A percentile compares a stretch with the other conserved stretches of the same genome.
Conservation (phyloP, 2,329 filamentous ascomycete genomes). For the Pestalotiopsis sp. region DNA sequence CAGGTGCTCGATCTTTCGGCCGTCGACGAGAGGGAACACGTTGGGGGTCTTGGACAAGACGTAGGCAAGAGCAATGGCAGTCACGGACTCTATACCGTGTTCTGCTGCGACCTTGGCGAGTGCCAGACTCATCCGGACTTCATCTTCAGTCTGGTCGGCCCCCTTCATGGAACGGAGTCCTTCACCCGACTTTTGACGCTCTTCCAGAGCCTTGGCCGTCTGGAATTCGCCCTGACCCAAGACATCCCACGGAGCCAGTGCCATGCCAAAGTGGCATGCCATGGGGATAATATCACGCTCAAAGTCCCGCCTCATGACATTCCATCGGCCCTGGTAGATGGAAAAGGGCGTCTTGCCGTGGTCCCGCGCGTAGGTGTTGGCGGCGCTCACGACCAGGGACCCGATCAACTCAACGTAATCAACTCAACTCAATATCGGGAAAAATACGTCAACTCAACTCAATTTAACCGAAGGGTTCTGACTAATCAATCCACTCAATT, state of each 20-base stretch:
- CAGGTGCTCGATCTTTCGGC: constrained; percentile 52
- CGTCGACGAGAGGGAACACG: constrained; percentile 54
- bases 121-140: constrained; percentile 55
- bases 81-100: constrained; percentile 55
- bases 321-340: constrained; percentile 44
- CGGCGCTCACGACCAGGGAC: constrained; percentile 39
- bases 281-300: constrained; percentile 47
- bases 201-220: constrained; percentile 26
- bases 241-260: constrained; percentile 60
- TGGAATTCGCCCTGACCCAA: constrained; percentile 53
- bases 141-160: constrained; percentile 45
- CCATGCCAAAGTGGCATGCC: constrained; percentile 48
- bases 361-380: constrained; percentile 39
- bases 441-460: too few species aligned
- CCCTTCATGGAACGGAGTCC: constrained; percentile 29
- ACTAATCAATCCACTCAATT: too few species aligned
- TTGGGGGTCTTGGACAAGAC: constrained; percentile 47
- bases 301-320: constrained; percentile 34
- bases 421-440: too few species aligned
- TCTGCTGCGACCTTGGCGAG: constrained; percentile 59
- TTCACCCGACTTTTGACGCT: constrained; percentile 36
- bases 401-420: too few species aligned
- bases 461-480: too few species aligned
- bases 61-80: constrained; percentile 57
- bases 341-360: constrained; percentile 39